These are phyloP conservation scores for Barnettozyma wickerhamii DNA, from an alignment of 805 yeast species.

Conservation along the genomic window DNA sequence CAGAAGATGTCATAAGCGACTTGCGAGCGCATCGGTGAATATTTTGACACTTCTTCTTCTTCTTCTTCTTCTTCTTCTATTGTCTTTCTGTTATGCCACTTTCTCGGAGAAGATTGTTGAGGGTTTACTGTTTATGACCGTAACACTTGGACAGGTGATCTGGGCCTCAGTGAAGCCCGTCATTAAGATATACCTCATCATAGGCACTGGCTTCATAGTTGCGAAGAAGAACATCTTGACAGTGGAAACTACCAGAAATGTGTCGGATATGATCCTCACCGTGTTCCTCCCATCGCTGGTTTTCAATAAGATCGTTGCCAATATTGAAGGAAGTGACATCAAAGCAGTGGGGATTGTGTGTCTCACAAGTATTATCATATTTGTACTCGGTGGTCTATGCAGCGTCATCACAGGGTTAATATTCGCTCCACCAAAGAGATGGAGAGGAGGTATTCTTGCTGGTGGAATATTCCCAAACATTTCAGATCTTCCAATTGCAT, in stretches of 20 bases:
- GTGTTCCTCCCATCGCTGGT: slow-evolving; percentile 73
- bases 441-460: slow-evolving; percentile 72
- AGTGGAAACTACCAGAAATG: slow-evolving; percentile 63
- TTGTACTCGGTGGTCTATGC: slow-evolving; percentile 40
- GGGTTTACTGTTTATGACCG: slow-evolving; percentile 1
- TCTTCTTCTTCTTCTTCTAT: too few relatives aligned
- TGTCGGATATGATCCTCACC: slow-evolving; percentile 64
- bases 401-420: slow-evolving; percentile 37
- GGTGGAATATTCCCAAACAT: slow-evolving; percentile 78
- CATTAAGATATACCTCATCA: slow-evolving; percentile 71
- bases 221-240: slow-evolving; percentile 60
- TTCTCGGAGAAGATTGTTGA: too few relatives aligned
- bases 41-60: too few relatives aligned
- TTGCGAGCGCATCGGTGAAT: too few relatives aligned
- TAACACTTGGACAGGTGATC: slow-evolving; percentile 56
- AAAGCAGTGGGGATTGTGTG: slow-evolving; percentile 64
- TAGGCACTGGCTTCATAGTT: slow-evolving; percentile 59
- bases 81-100: too few relatives aligned
- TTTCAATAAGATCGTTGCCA: slow-evolving; percentile 65
- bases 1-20: too few relatives aligned
- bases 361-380: slow-evolving; percentile 42
- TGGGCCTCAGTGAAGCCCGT: slow-evolving; percentile 84
- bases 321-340: slow-evolving; percentile 64
- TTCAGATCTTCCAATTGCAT: slow-evolving; percentile 83
- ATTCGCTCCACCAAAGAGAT: slow-evolving; percentile 61